phyloP scores from a whole-genome alignment of 2,329 filamentous ascomycete genomes.

The Cordyceps tenuipes region DNA sequence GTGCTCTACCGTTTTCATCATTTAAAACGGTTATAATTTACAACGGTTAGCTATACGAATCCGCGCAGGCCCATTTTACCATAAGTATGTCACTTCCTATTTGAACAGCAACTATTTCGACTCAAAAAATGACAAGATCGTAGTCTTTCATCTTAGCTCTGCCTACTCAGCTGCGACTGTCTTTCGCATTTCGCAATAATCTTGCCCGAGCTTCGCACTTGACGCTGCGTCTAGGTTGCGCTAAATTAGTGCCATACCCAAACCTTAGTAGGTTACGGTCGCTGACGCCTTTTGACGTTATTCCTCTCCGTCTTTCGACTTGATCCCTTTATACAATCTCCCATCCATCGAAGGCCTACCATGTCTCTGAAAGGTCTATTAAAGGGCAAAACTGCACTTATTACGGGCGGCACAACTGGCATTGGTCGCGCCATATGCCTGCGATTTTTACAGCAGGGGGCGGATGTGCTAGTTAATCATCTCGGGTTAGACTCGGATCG shows the following conservation, averaged over 20 bases:
- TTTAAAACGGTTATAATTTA: no score
- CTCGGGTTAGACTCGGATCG: conserved; percentile 50
- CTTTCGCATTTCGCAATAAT: neutral
- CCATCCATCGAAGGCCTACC: neutral
- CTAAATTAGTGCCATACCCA: neutral
- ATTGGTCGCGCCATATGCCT: conserved; percentile 81
- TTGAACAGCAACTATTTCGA: no score
- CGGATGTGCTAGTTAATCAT: conserved; percentile 73
- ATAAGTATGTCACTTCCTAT: no score
- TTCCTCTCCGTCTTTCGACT: neutral
- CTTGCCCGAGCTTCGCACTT: neutral
- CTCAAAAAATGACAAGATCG: no score
- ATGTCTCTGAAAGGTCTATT: conserved; percentile 51
- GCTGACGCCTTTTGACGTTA: neutral
- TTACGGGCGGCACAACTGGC: conserved; percentile 79
- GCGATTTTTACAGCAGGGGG: conserved; percentile 69
- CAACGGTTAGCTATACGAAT: neutral
- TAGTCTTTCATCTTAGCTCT: no score
- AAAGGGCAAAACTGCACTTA: conserved; percentile 68
- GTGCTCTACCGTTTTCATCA: neutral
- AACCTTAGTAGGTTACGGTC: no score
- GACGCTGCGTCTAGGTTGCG: neutral
- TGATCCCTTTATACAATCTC: conserved; percentile 3
- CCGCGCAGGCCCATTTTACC: neutral
- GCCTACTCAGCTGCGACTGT: no score